A percentile compares a stretch with the other conserved stretches of the same genome.
Evolutionary conservation across 306 rosid species (phyloP).

Genomic region (Cucumis sativus): Cucumber_9930_V3 NC_026657.2:1795001-1795500

Average conservation of each 20-base stretch:
- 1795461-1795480: too few relatives aligned
- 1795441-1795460: too few relatives aligned
- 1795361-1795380: too few relatives aligned
- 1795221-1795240: neutral
- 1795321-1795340: neutral
- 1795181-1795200: neutral
- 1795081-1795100: neutral
- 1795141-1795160: neutral
- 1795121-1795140: neutral
- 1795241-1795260: neutral
- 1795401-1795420: too few relatives aligned
- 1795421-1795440: too few relatives aligned
- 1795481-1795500: too few relatives aligned
- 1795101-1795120: neutral
- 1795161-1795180: neutral
- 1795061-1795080: neutral
- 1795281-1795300: too few relatives aligned
- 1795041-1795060: neutral
- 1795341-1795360: too few relatives aligned
- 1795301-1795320: neutral
- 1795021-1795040: neutral
- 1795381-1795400: too few relatives aligned
- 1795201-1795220: neutral
- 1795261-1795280: neutral
- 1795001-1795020: rapidly evolving